Percentiles rank a stretch among this genome's conserved stretches.
These are phyloP conservation scores for Colletotrichum lentis DNA, from an alignment of 2,329 filamentous ascomycete genomes.

Conservation along the genomic window DNA sequence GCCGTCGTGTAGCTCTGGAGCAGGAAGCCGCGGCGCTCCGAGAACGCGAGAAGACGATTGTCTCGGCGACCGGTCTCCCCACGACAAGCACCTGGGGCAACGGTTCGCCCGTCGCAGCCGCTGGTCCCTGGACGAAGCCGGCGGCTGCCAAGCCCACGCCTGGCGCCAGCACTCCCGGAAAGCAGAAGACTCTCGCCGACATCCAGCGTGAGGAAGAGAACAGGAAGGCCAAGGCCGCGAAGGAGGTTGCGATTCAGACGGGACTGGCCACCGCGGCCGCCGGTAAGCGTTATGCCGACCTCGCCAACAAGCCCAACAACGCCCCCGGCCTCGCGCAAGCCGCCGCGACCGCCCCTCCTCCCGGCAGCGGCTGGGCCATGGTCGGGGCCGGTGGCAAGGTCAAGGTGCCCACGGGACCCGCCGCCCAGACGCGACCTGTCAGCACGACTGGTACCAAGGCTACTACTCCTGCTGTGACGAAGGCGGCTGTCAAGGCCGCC, in stretches of 20 bases:
- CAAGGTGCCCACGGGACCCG: conserved; percentile 73
- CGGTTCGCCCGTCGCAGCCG: conserved; percentile 71
- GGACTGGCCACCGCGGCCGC: conserved; percentile 56
- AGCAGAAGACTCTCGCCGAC: conserved; percentile 91
- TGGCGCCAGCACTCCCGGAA: conserved; percentile 43
- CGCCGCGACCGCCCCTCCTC: conserved; percentile 53
- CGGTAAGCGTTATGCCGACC: conserved; percentile 92
- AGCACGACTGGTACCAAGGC: conserved; percentile 56
- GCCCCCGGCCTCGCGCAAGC: conserved; percentile 49
- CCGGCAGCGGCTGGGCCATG: conserved; percentile 82
- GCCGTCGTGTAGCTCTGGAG: conserved; percentile 80
- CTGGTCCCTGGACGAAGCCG: conserved; percentile 74
- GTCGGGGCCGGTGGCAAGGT: conserved; percentile 93
- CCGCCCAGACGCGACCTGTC: conserved; percentile 56
- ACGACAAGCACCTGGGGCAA: conserved; percentile 90
- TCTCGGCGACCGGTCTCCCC: conserved; percentile 78
- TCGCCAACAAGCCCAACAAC: conserved; percentile 71
- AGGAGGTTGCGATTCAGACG: conserved; percentile 59
- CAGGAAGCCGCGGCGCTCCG: conserved; percentile 72
- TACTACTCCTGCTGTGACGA: conserved; percentile 54
- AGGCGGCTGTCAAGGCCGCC: conserved; percentile 60
- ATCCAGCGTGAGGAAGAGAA: conserved; percentile 96
- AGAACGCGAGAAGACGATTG: conserved; percentile 67
- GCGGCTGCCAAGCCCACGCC: conserved; percentile 54
- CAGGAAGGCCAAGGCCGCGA: conserved; percentile 80